Conservation (phyloP, 2,329 filamentous ascomycete genomes). For the Venturiaceae sp. region DNA sequence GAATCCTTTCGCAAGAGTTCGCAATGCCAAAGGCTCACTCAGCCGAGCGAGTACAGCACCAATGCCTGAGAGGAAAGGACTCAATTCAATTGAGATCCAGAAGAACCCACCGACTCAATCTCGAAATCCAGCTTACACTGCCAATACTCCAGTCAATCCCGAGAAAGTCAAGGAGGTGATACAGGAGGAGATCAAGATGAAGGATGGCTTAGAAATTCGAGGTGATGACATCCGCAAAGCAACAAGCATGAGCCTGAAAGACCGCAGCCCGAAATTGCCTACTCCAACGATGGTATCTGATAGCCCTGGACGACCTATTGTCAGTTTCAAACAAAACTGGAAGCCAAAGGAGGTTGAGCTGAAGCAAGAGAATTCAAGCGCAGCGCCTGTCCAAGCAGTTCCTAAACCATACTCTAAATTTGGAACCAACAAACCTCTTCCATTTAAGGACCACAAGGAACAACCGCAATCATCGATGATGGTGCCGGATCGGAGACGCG, state of each 20-base stretch:
- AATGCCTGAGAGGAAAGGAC: constrained; percentile 9
- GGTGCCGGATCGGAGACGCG: neutral
- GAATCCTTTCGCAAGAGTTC: constrained; percentile 7
- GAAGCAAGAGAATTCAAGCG: constrained; percentile 34
- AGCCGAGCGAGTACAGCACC: constrained; percentile 5
- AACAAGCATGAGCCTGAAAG: constrained; percentile 79
- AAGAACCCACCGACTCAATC: constrained; percentile 77
- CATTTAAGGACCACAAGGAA: neutral
- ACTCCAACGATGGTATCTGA: constrained; percentile 88
- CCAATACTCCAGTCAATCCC: constrained; percentile 40
- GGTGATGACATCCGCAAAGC: constrained; percentile 81
- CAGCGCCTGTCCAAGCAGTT: neutral
- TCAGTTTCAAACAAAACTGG: constrained; percentile 89
- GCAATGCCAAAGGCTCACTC: constrained; percentile 6
- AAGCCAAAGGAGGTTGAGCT: constrained; percentile 65
- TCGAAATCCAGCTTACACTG: constrained; percentile 69
- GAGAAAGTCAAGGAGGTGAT: constrained; percentile 14
- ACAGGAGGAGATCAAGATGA: constrained; percentile 41
- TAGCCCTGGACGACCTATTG: constrained; percentile 82
- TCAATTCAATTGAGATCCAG: constrained; percentile 62
- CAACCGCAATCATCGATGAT: neutral
- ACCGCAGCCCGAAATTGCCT: constrained; percentile 78
- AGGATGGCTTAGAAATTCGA: constrained; percentile 74
- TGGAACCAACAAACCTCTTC: neutral
- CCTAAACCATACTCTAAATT: neutral